phyloP scores from a whole-genome alignment of 805 yeast species.

The Cyberlindnera mississippiensis region DNA sequence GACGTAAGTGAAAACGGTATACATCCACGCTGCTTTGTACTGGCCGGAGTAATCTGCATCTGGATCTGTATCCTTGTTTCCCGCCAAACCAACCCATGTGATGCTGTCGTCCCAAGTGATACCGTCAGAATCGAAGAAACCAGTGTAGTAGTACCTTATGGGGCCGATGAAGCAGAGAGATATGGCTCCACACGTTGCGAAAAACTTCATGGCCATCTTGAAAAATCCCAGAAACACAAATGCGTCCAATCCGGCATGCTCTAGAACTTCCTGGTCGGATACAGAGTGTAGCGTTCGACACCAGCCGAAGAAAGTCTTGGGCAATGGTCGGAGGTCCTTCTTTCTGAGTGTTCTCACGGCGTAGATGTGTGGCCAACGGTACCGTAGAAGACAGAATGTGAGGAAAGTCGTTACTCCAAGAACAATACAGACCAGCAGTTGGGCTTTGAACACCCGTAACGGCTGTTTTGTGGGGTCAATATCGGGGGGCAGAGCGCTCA shows the following conservation, averaged over 20 bases:
- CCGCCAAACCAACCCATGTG: neutral
- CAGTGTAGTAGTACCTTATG: conserved; percentile 77
- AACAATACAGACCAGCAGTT: conserved; percentile 63
- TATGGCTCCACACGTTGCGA: conserved; percentile 61
- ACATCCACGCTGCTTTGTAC: conserved; percentile 71
- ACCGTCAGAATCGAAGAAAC: conserved; percentile 64
- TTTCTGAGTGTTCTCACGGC: conserved; percentile 59
- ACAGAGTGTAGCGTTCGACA: conserved; percentile 60
- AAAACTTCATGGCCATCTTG: conserved; percentile 75
- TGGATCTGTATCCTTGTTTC: conserved; percentile 23
- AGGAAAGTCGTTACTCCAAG: conserved; percentile 68
- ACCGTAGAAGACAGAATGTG: conserved; percentile 66
- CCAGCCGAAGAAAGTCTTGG: conserved; percentile 75
- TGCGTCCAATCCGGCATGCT: conserved; percentile 92
- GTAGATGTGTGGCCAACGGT: conserved; percentile 76
- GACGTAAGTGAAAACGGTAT: conserved; percentile 80
- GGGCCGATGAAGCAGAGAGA: conserved; percentile 82
- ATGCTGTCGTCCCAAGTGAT: conserved; percentile 28
- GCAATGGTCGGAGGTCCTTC: conserved; percentile 32
- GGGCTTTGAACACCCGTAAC: conserved; percentile 69
- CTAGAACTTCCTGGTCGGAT: conserved; percentile 75
- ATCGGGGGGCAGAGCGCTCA: conserved; percentile 29
- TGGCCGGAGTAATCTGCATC: conserved; percentile 33
- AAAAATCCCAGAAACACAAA: conserved; percentile 88
- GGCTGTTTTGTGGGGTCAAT: conserved; percentile 31